Percentiles rank a stretch among this genome's conserved stretches.
Conservation (phyloP, 257 asterid genomes). For the Apocynum venetum region DNA sequence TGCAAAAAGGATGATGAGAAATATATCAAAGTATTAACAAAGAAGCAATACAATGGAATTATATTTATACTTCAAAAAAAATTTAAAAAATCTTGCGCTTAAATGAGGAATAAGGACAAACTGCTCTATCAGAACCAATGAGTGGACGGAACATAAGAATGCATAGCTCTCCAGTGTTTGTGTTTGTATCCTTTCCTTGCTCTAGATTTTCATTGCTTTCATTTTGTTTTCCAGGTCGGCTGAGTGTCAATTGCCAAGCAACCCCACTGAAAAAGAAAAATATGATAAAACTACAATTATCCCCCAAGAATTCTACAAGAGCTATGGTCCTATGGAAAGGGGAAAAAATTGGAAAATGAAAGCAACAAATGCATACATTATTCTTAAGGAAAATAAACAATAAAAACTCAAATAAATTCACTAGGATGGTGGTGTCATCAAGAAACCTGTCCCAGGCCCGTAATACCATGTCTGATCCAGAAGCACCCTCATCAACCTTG, state of each 20-base stretch:
- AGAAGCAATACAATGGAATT: not conserved
- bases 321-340: not conserved
- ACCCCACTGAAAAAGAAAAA: conserved; percentile 55
- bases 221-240: conserved; percentile 47
- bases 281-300: not conserved
- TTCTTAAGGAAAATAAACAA: not conserved
- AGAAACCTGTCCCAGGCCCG: conserved; percentile 93
- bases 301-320: not conserved
- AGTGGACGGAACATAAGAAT: conserved; percentile 84
- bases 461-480: conserved; percentile 76
- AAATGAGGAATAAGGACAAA: conserved; percentile 38
- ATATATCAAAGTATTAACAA: not conserved
- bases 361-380: not conserved
- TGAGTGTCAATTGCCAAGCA: conserved; percentile 87
- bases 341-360: not conserved
- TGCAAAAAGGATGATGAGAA: conserved; percentile 13
- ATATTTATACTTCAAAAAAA: not conserved
- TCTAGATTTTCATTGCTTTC: conserved; percentile 35
- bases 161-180: conserved; percentile 56
- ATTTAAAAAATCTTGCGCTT: not conserved
- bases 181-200: conserved; percentile 31
- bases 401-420: not conserved
- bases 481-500: conserved; percentile 47
- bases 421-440: not conserved
- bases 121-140: conserved; percentile 75